Evolutionary conservation across 2,329 filamentous ascomycete genomes (phyloP).

Genomic region (Pseudogymnoascus sp.): DNA sequence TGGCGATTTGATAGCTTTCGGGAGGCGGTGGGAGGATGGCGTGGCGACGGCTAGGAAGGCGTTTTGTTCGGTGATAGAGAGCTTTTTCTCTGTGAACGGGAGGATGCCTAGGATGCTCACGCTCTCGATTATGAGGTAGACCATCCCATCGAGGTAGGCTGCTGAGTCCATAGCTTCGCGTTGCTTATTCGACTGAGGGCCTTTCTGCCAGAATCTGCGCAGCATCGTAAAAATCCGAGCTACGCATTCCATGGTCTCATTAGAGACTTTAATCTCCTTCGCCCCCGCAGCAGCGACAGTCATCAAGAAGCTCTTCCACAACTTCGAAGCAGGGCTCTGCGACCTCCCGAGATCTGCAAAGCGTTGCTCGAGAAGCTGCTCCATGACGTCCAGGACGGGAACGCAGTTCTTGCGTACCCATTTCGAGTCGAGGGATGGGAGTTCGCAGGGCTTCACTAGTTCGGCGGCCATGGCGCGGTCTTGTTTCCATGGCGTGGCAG

Average conservation of each 20-base stretch:
- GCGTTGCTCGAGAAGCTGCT: slow-evolving; percentile 50
- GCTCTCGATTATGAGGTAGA: slow-evolving; percentile 41
- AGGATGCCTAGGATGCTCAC: slow-evolving; percentile 45
- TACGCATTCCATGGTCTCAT: slow-evolving; percentile 73
- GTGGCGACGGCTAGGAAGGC: slow-evolving; percentile 55
- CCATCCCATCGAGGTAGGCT: slow-evolving; percentile 47
- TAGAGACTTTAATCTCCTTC: slow-evolving; percentile 84
- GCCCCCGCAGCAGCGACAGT: slow-evolving; percentile 58
- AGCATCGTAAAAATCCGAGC: slow-evolving; percentile 62
- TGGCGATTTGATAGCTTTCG: slow-evolving; percentile 48
- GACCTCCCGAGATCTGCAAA: slow-evolving; percentile 55
- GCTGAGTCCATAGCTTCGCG: slow-evolving; percentile 39
- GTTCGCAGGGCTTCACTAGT: slow-evolving; percentile 52
- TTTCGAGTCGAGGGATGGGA: slow-evolving; percentile 75
- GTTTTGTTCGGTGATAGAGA: slow-evolving; percentile 42
- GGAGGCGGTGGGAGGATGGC: slow-evolving; percentile 48
- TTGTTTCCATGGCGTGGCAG: slow-evolving; percentile 59
- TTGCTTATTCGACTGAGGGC: slow-evolving; percentile 31
- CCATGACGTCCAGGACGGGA: slow-evolving; percentile 54
- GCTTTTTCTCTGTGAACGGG: slow-evolving; percentile 54
- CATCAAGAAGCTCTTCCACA: slow-evolving; percentile 55
- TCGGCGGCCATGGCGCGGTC: slow-evolving; percentile 56
- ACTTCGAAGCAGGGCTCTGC: slow-evolving; percentile 41
- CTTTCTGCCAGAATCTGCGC: slow-evolving; percentile 57
- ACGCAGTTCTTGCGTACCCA: slow-evolving; percentile 71